Conservation (phyloP, 352 stramenopile species). For the Pythium insidiosum region DNA sequence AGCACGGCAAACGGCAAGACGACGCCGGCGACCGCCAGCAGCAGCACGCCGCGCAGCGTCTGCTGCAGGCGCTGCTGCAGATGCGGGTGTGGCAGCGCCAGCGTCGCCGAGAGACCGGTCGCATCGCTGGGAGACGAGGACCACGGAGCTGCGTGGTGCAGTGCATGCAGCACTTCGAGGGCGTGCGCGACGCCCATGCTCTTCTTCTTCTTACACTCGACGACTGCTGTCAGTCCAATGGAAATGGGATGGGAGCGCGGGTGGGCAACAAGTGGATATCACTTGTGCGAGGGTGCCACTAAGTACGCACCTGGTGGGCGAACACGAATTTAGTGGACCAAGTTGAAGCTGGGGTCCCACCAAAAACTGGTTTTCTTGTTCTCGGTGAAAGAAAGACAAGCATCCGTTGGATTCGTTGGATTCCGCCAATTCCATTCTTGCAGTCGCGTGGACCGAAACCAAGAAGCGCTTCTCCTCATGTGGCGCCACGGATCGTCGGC, state of each 20-base stretch:
- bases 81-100: constrained; percentile 16
- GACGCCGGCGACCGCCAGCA: constrained; percentile 7
- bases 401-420: background rate
- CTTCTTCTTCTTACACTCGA: no score
- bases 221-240: no score
- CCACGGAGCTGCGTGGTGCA: constrained; percentile 11
- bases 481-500: constrained; percentile 8
- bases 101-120: constrained; percentile 6
- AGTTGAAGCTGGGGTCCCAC: no score
- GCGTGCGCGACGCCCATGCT: constrained; percentile 22
- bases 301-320: no score
- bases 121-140: background rate
- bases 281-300: no score
- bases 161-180: constrained; percentile 18
- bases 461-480: constrained; percentile 2
- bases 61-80: constrained; percentile 21
- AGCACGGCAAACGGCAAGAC: constrained; percentile 1
- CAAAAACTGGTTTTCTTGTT: no score
- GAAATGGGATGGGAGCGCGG: no score
- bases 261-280: no score
- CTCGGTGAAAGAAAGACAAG: constrained; percentile 1
- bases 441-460: background rate
- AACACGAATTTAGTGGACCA: no score
- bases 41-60: constrained; percentile 14
- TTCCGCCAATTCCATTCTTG: background rate